Base-by-base conservation (phyloP, 2,329 filamentous ascomycete genomes). In the Magnaporthales sp. region DNA sequence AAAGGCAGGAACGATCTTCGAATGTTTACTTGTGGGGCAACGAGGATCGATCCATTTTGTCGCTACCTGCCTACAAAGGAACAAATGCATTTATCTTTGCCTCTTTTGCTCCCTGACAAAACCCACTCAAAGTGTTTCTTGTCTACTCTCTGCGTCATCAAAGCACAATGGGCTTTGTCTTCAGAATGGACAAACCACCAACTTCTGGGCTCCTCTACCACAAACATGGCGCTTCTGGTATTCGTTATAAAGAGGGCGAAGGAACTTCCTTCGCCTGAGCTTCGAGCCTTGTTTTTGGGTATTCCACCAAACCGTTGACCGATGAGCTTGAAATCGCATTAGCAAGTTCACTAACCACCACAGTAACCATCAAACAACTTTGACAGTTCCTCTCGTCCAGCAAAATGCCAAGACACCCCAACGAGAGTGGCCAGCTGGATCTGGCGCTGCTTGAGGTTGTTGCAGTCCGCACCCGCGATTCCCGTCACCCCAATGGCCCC, bases 391-490 rank as follows among this genome's bases (percentile, higher is more conserved):
- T 19, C n/a, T 51, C n/a, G n/a, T 8, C 38, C 19, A 51, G 38
- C 19, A 51, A 15, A n/a, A 51, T 51, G 38, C 8, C 38, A 51
- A 51, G 38, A 15, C 5, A 51, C 38, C n/a, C 19, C 19, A 51
- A 51, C 15, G 19, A 51, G 38, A 51, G 38, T 8, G 19, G 38
- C 38, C 38, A n/a, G 38, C 38, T 26, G 73, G 74, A 58, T 58
- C 54, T 26, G 24, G 54, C 54, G 10, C 24, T 10, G 54, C 54
- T 58, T 4, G 24, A 26, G n/a, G 24, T 58, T 26, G 54, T 58
- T n/a, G 54, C 54, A 24, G 54, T 58, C 13, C 54, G 54, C n/a
- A 26, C 10, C 54, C 22, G 54, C 22, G 24, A 26, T 58, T 26
- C n/a, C n/a, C 54, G 54, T 13, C 54, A 22, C 9, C 8, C 26